phyloP scores from a whole-genome alignment of 83 land plant species.

The Isoetes engelmannii region DNA sequence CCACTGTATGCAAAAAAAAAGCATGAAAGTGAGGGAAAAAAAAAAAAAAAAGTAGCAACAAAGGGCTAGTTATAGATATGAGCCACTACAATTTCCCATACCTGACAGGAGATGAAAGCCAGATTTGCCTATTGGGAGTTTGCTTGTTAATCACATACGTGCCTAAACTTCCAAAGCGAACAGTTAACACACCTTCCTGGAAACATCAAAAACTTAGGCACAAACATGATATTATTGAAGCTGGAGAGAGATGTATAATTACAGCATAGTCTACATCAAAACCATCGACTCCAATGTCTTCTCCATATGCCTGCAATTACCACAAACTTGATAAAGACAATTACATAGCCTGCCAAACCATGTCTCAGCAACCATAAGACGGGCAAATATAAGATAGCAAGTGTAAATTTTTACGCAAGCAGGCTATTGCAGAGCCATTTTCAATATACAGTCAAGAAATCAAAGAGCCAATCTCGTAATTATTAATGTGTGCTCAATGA shows the following conservation, averaged over 20 bases:
- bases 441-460: background rate
- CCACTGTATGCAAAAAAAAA: too few relatives aligned
- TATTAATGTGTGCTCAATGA: background rate
- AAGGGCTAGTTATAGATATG: too few relatives aligned
- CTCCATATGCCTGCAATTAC: constrained; percentile 63
- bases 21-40: too few relatives aligned
- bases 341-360: too few relatives aligned
- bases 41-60: too few relatives aligned
- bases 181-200: constrained; percentile 82
- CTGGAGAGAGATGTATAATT: too few relatives aligned
- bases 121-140: constrained; percentile 89
- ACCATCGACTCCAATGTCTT: constrained; percentile 59
- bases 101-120: constrained; percentile 94
- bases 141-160: constrained; percentile 92
- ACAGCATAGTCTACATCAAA: constrained; percentile 82
- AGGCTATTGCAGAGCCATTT: background rate
- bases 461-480: background rate
- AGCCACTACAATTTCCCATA: too few relatives aligned
- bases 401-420: too few relatives aligned
- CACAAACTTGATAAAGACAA: background rate
- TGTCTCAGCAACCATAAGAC: too few relatives aligned
- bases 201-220: too few relatives aligned
- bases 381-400: too few relatives aligned
- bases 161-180: constrained; percentile 66
- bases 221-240: too few relatives aligned